Evolutionary conservation across 1,284 basidiomycete genomes (phyloP), one percentile per base, ranked within the genome.

Genomic region (Singerocomus rubriflavus): DNA sequence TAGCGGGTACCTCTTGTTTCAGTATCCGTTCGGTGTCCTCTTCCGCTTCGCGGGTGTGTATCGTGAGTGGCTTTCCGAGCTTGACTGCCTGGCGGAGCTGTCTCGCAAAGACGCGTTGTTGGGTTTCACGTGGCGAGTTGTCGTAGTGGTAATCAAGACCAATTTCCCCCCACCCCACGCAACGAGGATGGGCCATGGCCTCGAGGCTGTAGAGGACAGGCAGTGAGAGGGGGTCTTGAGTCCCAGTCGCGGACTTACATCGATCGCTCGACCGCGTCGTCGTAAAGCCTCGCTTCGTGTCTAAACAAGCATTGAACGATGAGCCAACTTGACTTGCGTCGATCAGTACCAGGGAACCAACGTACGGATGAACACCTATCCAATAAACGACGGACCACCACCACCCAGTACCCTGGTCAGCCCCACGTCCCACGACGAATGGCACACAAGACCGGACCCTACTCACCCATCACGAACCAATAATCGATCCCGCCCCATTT

Each of bases 121-220:
- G 89, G 0, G 82, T 57, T 0, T 80, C 76, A 10, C 82, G 78
- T 0, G 88, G 85, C 0, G 88, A 88, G 57, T 82, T 77, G 62
- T 88, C 81, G 62, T 91, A 91, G 65, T 91, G 87, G 59, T 90
- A 91, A 57, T 93, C 90, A 5, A 93, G 76, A 0, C 90, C 89
- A 48, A 91, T 91, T 62, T 92, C 89, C 0, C 90, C 90, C 84
- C 85, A 89, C 8, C 86, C 86, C 6, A 91, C 88, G 57, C 88
- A 91, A 10, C 85, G 80, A 3, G 86, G 85, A 59, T 91, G 88
- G 0, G 71, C 50, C 81, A 91, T 88, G 2, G 89, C 89, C 59
- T 84, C 79, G 47, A 88, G 54, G 34, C 87, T 89, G 61, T 5
- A 25, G 4, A 9, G 9, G n/a, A 33, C 7, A 2, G 13, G 1